Percentiles rank a stretch among this genome's conserved stretches.
These are phyloP conservation scores for Cordyceps farinosa DNA, from an alignment of 2,329 filamentous ascomycete species.

Conservation along the genomic window DNA sequence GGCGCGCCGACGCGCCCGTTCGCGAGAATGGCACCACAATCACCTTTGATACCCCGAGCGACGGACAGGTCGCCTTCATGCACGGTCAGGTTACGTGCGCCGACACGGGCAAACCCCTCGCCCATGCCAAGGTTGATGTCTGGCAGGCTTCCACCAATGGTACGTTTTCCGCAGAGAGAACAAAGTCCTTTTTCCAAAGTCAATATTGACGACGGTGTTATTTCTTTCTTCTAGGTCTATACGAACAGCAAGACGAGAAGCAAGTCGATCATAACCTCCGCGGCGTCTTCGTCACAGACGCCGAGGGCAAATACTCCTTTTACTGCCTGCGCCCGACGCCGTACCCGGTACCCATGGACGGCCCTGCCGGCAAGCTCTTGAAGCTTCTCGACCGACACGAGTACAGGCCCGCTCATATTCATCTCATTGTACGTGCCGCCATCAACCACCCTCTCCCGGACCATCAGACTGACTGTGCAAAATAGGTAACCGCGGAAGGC, in stretches of 20 bases:
- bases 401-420: conserved; percentile 38
- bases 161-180: conserved; percentile 18
- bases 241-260: conserved; percentile 69
- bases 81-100: conserved; percentile 58
- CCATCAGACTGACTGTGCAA: background rate
- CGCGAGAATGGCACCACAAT: conserved; percentile 69
- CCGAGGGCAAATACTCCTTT: conserved; percentile 59
- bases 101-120: conserved; percentile 60
- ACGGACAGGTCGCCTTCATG: conserved; percentile 56
- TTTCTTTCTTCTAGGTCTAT: conserved; percentile 37
- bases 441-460: no score
- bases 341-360: conserved; percentile 42
- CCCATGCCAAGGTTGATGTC: conserved; percentile 65
- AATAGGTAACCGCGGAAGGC: conserved; percentile 45
- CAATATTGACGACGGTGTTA: background rate
- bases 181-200: background rate
- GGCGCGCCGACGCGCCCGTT: conserved; percentile 67
- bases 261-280: conserved; percentile 72
- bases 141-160: conserved; percentile 78
- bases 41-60: conserved; percentile 47
- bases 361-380: conserved; percentile 34
- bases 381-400: conserved; percentile 34
- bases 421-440: conserved; percentile 29
- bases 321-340: conserved; percentile 59
- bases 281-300: conserved; percentile 66